phyloP scores from a whole-genome alignment of 2,329 filamentous ascomycete species.

The Stachybotrys echinatus region DNA sequence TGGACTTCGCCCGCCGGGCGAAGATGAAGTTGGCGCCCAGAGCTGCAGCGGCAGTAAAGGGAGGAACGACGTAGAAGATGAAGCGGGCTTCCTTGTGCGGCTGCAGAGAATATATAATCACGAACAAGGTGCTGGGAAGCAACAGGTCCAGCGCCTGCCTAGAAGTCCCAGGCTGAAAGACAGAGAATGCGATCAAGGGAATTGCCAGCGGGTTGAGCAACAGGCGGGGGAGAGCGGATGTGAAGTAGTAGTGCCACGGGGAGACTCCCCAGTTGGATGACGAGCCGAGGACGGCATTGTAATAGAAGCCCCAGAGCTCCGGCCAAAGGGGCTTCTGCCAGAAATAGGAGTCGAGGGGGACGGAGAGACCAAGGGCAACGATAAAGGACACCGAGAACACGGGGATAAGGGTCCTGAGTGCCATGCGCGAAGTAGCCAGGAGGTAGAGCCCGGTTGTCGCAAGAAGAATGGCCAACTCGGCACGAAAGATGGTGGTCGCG shows the following conservation, averaged over 20 bases:
- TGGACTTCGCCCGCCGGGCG: slow-evolving; percentile 57
- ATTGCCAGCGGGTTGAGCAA: slow-evolving; percentile 72
- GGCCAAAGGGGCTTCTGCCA: slow-evolving; percentile 89
- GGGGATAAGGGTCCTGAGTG: slow-evolving; percentile 53
- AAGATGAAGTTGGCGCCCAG: slow-evolving; percentile 68
- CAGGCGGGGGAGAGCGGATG: slow-evolving; percentile 73
- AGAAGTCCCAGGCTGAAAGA: slow-evolving; percentile 40
- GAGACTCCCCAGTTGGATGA: slow-evolving; percentile 84
- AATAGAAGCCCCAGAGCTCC: slow-evolving; percentile 83
- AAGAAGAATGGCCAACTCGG: slow-evolving; percentile 81
- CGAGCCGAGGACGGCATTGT: slow-evolving; percentile 80
- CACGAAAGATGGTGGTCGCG: slow-evolving; percentile 79
- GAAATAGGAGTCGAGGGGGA: slow-evolving; percentile 85
- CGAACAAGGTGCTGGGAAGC: slow-evolving; percentile 65
- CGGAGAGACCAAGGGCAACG: slow-evolving; percentile 63
- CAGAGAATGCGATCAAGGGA: slow-evolving; percentile 48
- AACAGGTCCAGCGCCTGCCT: slow-evolving; percentile 44
- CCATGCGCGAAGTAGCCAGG: slow-evolving; percentile 49
- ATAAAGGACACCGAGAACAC: slow-evolving; percentile 60
- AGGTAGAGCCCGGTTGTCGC: slow-evolving; percentile 61
- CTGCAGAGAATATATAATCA: slow-evolving; percentile 77
- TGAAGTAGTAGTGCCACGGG: slow-evolving; percentile 83
- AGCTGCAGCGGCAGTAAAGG: slow-evolving; percentile 72
- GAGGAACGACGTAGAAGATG: slow-evolving; percentile 81
- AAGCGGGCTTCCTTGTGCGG: slow-evolving; percentile 97